Evolutionary conservation across 306 rosid species (phyloP).

Genomic region (Pueraria montana): DNA sequence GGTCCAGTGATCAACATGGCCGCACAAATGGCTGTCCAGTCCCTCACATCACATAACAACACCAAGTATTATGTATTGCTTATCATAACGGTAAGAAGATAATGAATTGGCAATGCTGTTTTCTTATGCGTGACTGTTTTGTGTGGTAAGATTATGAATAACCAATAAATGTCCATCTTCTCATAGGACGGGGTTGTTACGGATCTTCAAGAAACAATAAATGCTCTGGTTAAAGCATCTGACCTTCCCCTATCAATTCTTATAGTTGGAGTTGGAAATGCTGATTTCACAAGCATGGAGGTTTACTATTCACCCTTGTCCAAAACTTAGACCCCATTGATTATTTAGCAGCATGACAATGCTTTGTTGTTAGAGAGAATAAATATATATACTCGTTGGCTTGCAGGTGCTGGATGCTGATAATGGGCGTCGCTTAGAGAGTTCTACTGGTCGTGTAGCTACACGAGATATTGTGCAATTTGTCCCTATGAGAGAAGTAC

Average conservation of each 20-base stretch:
- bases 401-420: constrained; percentile 88
- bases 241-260: constrained; percentile 90
- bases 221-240: constrained; percentile 84
- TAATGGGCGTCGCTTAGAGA: constrained; percentile 68
- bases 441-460: constrained; percentile 78
- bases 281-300: constrained; percentile 89
- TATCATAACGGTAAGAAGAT: constrained; percentile 74
- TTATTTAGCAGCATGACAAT: not conserved
- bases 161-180: constrained; percentile 24
- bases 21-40: constrained; percentile 70
- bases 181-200: constrained; percentile 88
- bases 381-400: constrained; percentile 11
- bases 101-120: not conserved
- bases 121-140: not conserved
- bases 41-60: constrained; percentile 52
- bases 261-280: constrained; percentile 87
- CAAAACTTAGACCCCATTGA: not conserved
- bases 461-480: constrained; percentile 89
- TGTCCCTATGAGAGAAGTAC: constrained; percentile 81
- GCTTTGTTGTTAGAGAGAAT: constrained; percentile 7
- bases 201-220: constrained; percentile 87
- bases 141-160: not conserved
- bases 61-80: constrained; percentile 78
- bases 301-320: constrained; percentile 45
- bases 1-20: constrained; percentile 84